A percentile compares a stretch with the other conserved stretches of the same genome.
These are phyloP conservation scores for Neobulgaria alba DNA, from an alignment of 2,329 filamentous ascomycete genomes.

Conservation along the genomic window DNA sequence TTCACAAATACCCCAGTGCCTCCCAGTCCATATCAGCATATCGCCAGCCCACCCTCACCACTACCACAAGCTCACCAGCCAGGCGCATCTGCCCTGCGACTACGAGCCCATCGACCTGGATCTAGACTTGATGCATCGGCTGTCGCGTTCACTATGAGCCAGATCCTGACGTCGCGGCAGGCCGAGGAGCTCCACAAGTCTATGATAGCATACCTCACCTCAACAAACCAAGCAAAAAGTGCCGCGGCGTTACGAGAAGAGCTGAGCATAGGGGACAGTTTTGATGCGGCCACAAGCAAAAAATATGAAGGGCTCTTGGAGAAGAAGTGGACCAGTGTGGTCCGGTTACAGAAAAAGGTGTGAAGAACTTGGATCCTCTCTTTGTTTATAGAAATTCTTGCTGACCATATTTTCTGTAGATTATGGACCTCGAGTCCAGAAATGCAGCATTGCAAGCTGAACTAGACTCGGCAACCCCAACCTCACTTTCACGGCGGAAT, in stretches of 20 bases:
- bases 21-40: too few relatives aligned
- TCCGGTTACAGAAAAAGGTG: slow-evolving; percentile 92
- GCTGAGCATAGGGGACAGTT: slow-evolving; percentile 57
- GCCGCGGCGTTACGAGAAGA: slow-evolving; percentile 69
- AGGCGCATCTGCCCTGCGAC: slow-evolving; percentile 18
- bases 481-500: slow-evolving; percentile 65
- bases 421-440: slow-evolving; percentile 84
- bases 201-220: slow-evolving; percentile 79
- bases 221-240: slow-evolving; percentile 61
- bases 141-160: slow-evolving; percentile 50
- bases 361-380: slow-evolving; percentile 12
- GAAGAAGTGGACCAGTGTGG: slow-evolving; percentile 98
- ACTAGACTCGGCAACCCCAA: slow-evolving; percentile 73
- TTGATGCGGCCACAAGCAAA: slow-evolving; percentile 76
- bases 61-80: too few relatives aligned
- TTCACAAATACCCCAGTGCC: too few relatives aligned
- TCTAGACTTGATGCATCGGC: slow-evolving; percentile 22
- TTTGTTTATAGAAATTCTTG: slow-evolving; percentile 1
- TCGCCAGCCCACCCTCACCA: too few relatives aligned
- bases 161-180: slow-evolving; percentile 68
- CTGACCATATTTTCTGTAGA: slow-evolving; percentile 41
- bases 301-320: slow-evolving; percentile 92
- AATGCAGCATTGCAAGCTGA: slow-evolving; percentile 69
- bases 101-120: slow-evolving; percentile 8
- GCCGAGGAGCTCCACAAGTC: slow-evolving; percentile 91